Base-by-base conservation (phyloP, 225 moss, liverwort and hornwort species). In the Antitrichia curtipendula region DNA sequence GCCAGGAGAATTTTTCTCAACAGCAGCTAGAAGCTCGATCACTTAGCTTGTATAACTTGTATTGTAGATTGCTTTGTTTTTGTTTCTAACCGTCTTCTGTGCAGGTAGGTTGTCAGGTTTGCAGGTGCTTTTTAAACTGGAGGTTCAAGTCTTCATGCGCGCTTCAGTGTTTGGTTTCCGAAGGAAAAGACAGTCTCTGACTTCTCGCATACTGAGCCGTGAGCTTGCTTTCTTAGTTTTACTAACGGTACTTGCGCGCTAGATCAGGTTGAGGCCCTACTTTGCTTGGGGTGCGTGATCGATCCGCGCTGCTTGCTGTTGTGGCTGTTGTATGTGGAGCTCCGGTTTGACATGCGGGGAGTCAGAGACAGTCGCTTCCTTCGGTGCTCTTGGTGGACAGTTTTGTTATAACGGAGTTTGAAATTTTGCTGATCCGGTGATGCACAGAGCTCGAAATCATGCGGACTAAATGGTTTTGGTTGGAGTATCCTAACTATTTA, bases 141-240 rank as follows among this genome's bases (percentile, higher is more conserved):
- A n/a, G 77, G n/a, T n/a, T 77, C 54, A 54, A 20, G 41, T 43
- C 80, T 21, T 60, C 43, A 31, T 58, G 60, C 38, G 78, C 77
- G n/a, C 31, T 45, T 43, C 31, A 45, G 66, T 40, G 70, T 71
- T 58, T 59, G 86, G 90, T 63, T 88, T 56, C 88, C 83, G 87
- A 61, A 92, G 92, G 89, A 92, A 89, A 91, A 36, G 80, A 92
- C 92, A 89, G 92, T 92, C 92, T 92, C 92, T 92, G 92, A 92
- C 92, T 92, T 92, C 92, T 89, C 92, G 92, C 92, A 92, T 91
- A 66, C 21, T 75, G 74, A 80, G 85, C 82, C 53, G 53, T 78
- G 62, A 41, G 38, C 38, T 38, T 43, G 38, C n/a, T 74, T 29
- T 25, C 11, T 8, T 31, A 19, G 59, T 41, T 41, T 3, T 3